Evolutionary conservation across 2,329 filamentous ascomycete genomes (phyloP).

Genomic region (Tympanopsis confertula): DNA sequence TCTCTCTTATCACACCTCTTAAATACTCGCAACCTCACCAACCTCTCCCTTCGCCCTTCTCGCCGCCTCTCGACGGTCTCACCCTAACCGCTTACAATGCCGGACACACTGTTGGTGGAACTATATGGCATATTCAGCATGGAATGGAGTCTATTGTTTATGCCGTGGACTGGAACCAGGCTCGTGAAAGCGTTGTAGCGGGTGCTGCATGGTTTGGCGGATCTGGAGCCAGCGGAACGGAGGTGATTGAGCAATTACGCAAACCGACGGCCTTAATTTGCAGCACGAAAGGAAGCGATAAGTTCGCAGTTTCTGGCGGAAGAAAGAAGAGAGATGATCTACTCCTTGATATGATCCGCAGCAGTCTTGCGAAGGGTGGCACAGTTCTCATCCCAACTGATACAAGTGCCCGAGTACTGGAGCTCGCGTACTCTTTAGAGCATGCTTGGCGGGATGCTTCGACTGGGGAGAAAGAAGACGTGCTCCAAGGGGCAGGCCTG

Average conservation of each 20-base stretch:
- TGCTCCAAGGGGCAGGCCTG: slow-evolving; percentile 44
- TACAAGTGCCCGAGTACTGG: slow-evolving; percentile 85
- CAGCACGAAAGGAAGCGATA: slow-evolving; percentile 70
- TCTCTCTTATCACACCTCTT: slow-evolving; percentile 76
- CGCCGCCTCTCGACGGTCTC: slow-evolving; percentile 77
- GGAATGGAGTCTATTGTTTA: slow-evolving; percentile 95
- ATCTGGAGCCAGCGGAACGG: slow-evolving; percentile 63
- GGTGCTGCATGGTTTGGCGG: slow-evolving; percentile 89
- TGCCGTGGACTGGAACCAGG: slow-evolving; percentile 95
- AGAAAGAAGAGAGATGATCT: slow-evolving; percentile 75
- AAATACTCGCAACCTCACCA: slow-evolving; percentile 97
- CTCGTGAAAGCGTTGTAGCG: slow-evolving; percentile 85
- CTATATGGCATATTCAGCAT: slow-evolving; percentile 98
- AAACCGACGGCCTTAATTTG: slow-evolving; percentile 91
- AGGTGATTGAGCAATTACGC: slow-evolving; percentile 85
- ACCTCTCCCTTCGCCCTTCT: slow-evolving; percentile 75
- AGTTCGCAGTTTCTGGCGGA: slow-evolving; percentile 57
- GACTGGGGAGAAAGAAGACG: slow-evolving; percentile 28
- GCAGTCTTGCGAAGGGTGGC: slow-evolving; percentile 69
- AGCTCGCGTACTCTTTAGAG: slow-evolving; percentile 84
- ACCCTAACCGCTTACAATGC: slow-evolving; percentile 96
- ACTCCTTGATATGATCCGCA: slow-evolving; percentile 69
- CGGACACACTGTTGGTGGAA: slow-evolving; percentile 88
- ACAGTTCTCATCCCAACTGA: slow-evolving; percentile 90
- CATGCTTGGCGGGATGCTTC: slow-evolving; percentile 71